These are phyloP conservation scores for Barbatosphaeria neglecta DNA, from an alignment of 495 filamentous ascomycete species.

Conservation along the genomic window DNA sequence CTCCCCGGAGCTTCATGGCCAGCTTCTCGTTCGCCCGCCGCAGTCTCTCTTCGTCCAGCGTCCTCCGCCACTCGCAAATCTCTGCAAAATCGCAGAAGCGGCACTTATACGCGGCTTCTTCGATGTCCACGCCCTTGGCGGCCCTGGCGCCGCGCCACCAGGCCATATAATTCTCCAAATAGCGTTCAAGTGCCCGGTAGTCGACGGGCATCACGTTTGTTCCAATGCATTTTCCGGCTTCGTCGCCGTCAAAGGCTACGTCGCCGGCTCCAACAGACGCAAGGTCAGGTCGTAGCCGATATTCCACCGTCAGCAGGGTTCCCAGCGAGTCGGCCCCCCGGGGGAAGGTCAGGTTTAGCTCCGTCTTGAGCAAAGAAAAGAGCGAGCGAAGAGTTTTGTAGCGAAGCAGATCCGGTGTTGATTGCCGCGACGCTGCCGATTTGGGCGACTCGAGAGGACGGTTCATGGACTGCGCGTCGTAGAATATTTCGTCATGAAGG, in stretches of 20 bases:
- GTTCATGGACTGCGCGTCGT: conserved; percentile 18
- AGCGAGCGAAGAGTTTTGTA: conserved; percentile 30
- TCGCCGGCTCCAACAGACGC: conserved; percentile 17
- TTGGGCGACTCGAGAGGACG: background rate
- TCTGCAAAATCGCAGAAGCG: conserved; percentile 44
- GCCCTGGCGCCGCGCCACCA: conserved; percentile 82
- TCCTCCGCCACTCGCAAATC: conserved; percentile 40
- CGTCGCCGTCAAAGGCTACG: conserved; percentile 13
- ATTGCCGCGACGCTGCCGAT: conserved; percentile 9
- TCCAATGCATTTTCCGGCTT: conserved; percentile 48
- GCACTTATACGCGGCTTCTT: conserved; percentile 82
- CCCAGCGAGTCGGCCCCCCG: conserved; percentile 37
- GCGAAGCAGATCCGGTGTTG: conserved; percentile 29
- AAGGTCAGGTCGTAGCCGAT: conserved; percentile 28
- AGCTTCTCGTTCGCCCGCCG: conserved; percentile 5
- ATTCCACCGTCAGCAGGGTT: conserved; percentile 51
- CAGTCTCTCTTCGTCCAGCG: conserved; percentile 18
- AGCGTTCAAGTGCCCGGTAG: conserved; percentile 44
- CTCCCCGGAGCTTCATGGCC: background rate
- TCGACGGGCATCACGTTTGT: conserved; percentile 61
- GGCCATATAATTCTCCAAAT: conserved; percentile 55
- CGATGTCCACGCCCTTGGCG: conserved; percentile 69
- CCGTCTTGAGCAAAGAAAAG: conserved; percentile 22
- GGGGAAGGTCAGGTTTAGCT: conserved; percentile 47
- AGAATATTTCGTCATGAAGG: conserved; percentile 49